Evolutionary conservation across 75 land plant species (phyloP).

Genomic region (Picea glauca): DNA sequence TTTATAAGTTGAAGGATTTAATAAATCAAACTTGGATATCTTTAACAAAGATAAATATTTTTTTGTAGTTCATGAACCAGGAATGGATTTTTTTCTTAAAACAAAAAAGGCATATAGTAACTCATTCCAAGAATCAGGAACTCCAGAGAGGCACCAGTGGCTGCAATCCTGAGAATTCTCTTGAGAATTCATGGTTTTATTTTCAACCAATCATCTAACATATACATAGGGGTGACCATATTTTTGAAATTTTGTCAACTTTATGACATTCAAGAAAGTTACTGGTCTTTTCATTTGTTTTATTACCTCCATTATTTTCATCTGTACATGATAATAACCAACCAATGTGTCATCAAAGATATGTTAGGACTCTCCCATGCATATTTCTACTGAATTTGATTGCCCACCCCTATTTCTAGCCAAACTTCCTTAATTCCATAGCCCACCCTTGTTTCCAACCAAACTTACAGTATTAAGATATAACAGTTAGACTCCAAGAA

Average conservation of each 20-base stretch:
- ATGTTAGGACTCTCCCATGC: too few species aligned
- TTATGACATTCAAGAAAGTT: conserved; percentile 60
- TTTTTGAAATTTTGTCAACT: conserved; percentile 60
- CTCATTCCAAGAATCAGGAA: conserved; percentile 93
- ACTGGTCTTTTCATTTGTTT: conserved; percentile 55
- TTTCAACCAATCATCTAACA: conserved; percentile 8
- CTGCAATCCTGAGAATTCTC: conserved; percentile 54
- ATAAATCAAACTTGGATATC: too few species aligned
- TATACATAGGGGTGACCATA: conserved; percentile 78
- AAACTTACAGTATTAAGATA: neutral
- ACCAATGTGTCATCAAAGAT: conserved; percentile 30
- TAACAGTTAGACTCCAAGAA: conserved; percentile 68
- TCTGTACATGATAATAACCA: conserved; percentile 53
- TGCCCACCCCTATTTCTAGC: too few species aligned
- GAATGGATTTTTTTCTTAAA: neutral
- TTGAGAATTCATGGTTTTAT: conserved; percentile 2
- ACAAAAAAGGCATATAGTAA: conserved; percentile 43
- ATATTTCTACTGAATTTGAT: too few species aligned
- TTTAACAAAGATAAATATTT: too few species aligned
- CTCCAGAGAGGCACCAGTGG: conserved; percentile 90
- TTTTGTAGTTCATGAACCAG: neutral
- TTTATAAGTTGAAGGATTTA: too few species aligned
- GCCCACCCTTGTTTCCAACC: conserved; percentile 38
- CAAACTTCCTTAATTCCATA: too few species aligned
- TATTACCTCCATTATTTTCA: conserved; percentile 63